Conservation (phyloP, 2,329 filamentous ascomycete species). For the Fusarium scirpi region DNA sequence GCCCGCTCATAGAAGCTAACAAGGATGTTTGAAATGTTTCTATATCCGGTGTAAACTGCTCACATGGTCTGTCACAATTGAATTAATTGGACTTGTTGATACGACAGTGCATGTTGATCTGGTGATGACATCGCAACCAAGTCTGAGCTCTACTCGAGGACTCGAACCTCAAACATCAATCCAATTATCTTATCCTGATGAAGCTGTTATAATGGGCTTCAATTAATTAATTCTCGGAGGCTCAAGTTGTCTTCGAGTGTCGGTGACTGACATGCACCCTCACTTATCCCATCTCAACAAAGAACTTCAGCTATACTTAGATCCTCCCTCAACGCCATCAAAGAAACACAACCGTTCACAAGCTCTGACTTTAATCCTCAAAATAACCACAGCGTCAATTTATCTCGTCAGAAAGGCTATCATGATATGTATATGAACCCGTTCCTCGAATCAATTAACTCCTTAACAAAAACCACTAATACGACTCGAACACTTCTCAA, state of each 20-base stretch:
- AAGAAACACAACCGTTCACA: background rate
- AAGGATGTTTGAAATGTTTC: background rate
- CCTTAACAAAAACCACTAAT: background rate
- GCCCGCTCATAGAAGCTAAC: background rate
- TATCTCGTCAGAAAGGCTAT: too few species aligned
- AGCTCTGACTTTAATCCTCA: accelerated
- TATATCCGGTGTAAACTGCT: accelerated
- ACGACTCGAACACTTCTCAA: background rate
- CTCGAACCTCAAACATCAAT: too few species aligned
- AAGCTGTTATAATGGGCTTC: too few species aligned
- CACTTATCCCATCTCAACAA: background rate
- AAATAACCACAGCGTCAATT: background rate
- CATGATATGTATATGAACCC: slow-evolving; percentile 8
- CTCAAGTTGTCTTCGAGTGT: too few species aligned
- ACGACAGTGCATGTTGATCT: too few species aligned
- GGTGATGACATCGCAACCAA: too few species aligned
- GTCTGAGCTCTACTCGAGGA: too few species aligned
- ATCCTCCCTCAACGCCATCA: background rate
- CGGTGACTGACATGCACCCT: too few species aligned
- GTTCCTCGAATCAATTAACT: background rate
- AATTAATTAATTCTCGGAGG: too few species aligned
- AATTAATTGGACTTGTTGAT: too few species aligned
- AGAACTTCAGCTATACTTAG: background rate
- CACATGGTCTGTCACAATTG: background rate
- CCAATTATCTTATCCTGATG: too few species aligned